Conservation (phyloP, 176 grass and related monocot genomes). For the Tillandsia fasciculata region DNA sequence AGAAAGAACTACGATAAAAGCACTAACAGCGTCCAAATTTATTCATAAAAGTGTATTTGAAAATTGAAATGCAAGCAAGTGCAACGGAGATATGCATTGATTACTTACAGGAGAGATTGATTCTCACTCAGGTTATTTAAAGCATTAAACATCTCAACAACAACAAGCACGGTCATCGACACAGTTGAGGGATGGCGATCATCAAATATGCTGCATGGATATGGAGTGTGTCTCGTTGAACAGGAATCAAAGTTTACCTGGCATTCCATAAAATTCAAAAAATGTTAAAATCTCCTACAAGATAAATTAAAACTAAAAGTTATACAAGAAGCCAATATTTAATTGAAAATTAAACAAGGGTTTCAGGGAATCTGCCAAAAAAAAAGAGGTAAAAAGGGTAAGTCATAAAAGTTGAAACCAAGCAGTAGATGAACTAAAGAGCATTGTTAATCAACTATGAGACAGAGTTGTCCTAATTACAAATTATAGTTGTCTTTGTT, state of each 20-base stretch:
- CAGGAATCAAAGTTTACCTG: slow-evolving; percentile 99
- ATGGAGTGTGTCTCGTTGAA: slow-evolving; percentile 73
- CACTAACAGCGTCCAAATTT: too few species aligned
- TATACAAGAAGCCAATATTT: too few species aligned
- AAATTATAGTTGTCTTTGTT: too few species aligned
- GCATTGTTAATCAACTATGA: too few species aligned
- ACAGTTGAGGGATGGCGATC: slow-evolving; percentile 95
- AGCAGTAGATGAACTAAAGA: too few species aligned
- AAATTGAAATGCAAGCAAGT: background rate
- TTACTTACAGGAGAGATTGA: slow-evolving; percentile 88
- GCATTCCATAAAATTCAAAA: slow-evolving; percentile 9
- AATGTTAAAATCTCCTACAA: background rate
- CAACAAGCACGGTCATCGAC: slow-evolving; percentile 96
- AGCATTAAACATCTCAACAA: slow-evolving; percentile 99
- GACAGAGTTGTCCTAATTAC: too few species aligned
- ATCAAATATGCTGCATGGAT: slow-evolving; percentile 90
- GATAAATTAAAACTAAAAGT: background rate
- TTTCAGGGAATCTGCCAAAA: too few species aligned
- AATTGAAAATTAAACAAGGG: too few species aligned
- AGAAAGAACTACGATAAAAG: too few species aligned
- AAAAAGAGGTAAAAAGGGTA: too few species aligned
- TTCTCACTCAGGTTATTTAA: slow-evolving; percentile 99
- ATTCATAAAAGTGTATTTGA: background rate
- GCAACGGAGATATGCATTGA: background rate
- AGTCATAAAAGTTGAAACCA: too few species aligned